Evolutionary conservation across 169 alveolate species (phyloP), one percentile per base, ranked within the genome.

Genomic region (Cryptosporidium felis): DNA sequence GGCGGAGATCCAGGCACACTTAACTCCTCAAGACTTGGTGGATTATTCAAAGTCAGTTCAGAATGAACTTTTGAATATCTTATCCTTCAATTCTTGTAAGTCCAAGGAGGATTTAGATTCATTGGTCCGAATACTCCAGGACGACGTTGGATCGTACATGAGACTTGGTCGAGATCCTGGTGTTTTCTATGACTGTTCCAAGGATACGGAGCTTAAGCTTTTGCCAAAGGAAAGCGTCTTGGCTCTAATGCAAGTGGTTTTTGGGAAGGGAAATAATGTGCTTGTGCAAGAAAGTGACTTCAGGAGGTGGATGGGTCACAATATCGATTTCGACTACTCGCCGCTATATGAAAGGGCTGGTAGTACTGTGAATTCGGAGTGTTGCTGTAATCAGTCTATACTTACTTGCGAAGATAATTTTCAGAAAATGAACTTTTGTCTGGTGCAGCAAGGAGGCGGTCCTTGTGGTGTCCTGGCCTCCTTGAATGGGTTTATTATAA

Each of bases 381-480:
- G n/a, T n/a, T n/a, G n/a, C n/a, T n/a, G n/a, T 8, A 30, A 28
- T 5, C 10, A 23, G 23, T 56, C 63, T 5, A 56, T 56, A 28
- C 32, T 56, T 28, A n/a, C 61, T 28, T 44, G n/a, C 16, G 42
- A 56, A 21, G 61, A 32, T 1, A 10, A 16, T 36, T 51, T 74
- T 74, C 28, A 2, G 8, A 49, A 34, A 36, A 74, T 74, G 85
- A 74, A 74, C 26, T 51, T 4, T 21, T 74, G 85, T 40, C 23
- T 81, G 21, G 65, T 63, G 4, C 90, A 81, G 36, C 90, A 81
- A 59, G 82, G 82, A 28, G 90, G 90, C 3, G 90, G 90, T 21
- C 90, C 90, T 16, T 81, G 90, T 81, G 90, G 90, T 14, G 49
- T 81, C 42, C 34, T 81, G 23, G 80, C 90, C 3, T 45, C 90